Evolutionary conservation across 257 asterid species (phyloP).

Genomic region (Fraxinus excelsior): DNA sequence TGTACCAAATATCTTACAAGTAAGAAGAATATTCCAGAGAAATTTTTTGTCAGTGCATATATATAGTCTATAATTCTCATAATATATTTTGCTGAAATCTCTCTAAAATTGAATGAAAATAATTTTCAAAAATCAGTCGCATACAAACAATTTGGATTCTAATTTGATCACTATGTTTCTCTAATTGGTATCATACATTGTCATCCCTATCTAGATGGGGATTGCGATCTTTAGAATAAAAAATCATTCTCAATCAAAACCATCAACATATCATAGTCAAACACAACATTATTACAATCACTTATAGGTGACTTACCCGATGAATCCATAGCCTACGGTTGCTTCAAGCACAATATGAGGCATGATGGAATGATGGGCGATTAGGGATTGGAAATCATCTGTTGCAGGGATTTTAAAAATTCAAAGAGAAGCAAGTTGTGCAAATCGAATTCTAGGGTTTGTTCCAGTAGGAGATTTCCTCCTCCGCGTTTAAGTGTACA

Average conservation of each 20-base stretch:
- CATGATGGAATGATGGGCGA: too few species aligned
- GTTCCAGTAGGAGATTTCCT: too few species aligned
- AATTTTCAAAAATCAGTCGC: not conserved
- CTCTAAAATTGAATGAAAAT: not conserved
- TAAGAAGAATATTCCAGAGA: not conserved
- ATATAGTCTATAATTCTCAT: not conserved
- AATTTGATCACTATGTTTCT: not conserved
- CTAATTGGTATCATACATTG: not conserved
- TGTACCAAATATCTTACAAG: not conserved
- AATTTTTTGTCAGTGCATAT: not conserved
- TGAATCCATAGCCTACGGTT: constrained; percentile 38
- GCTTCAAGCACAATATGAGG: constrained; percentile 29
- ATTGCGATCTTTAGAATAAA: constrained; percentile 43
- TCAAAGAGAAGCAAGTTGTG: too few species aligned
- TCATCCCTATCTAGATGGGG: constrained; percentile 33
- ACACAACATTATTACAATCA: constrained; percentile 44
- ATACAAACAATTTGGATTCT: not conserved
- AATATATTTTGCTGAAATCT: not conserved
- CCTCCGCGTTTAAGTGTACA: too few species aligned
- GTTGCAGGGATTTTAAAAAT: too few species aligned
- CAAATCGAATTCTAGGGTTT: too few species aligned
- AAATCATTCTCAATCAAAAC: constrained; percentile 48
- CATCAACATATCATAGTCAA: constrained; percentile 31
- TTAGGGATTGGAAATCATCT: too few species aligned
- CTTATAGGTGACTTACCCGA: constrained; percentile 40